Evolutionary conservation across 2,329 filamentous ascomycete species (phyloP), one percentile per base, ranked within the genome.

Genomic region (Bisporella sp.): DNA sequence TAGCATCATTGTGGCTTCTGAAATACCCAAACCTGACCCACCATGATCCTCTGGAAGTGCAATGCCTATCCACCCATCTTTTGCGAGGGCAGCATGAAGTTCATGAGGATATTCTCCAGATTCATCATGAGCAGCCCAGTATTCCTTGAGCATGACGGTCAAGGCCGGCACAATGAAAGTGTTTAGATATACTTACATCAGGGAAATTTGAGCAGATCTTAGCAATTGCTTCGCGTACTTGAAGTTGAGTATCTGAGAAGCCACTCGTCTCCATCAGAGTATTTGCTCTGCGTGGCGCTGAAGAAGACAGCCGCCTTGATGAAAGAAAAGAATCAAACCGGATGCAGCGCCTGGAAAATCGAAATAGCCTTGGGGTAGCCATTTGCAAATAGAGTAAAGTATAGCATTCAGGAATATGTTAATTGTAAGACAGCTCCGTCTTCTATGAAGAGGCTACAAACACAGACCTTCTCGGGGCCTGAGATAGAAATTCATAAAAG

Each of bases 1-100:
- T 73, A 93, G 78, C 87, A 93, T 92, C 78, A 92, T 87, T 0
- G 84, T 88, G 1, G 88, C 88, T 64, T 93, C 88, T 0, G 85
- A 84, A 35, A 95, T 89, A 43, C 82, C 87, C 6, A 95, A 68
- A 0, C 85, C 87, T 1, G 85, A 77, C 1, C 88, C 89, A 3
- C 89, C 88, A 0, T 89, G 75, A 0, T 78, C 73, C 63, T 90
- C 85, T 0, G 87, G 87, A 4, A 93, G 70, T 0, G 87, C 87
- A 57, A 92, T 90, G 3, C 88, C 88, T 40, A 93, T 77, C 86
- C 87, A 93, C 5, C 89, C 87, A 56, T 83, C 85, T 50, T 79
- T 78, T 6, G 88, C 84, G 6, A 93, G 68, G 0, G 85, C 85
- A 0, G 83, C 78, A 64, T 93, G 87, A 40, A 95, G 82, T 35